Percentiles rank a stretch among this genome's conserved stretches.
Evolutionary conservation across 306 rosid species (phyloP).

Genomic region (Vigna hirtella): DNA sequence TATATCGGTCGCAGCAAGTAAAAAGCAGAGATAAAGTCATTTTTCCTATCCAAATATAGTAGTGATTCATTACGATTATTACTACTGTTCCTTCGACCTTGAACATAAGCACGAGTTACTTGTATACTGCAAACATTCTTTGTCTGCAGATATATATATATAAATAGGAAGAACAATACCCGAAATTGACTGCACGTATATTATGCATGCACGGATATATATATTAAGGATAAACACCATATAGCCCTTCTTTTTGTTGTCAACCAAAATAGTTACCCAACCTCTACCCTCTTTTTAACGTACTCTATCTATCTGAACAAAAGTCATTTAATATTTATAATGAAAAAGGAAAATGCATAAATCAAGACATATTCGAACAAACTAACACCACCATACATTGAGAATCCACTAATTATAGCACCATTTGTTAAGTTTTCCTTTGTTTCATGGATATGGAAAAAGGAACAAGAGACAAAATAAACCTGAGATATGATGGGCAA

Average conservation of each 20-base stretch:
- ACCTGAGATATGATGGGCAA: slow-evolving; percentile 96
- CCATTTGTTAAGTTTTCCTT: neutral
- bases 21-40: neutral
- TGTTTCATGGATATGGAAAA: neutral
- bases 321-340: slow-evolving; percentile 19
- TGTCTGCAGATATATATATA: neutral
- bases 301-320: slow-evolving; percentile 11
- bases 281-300: slow-evolving; percentile 13
- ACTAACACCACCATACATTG: slow-evolving; percentile 3
- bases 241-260: neutral
- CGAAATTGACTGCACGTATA: neutral
- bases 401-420: neutral
- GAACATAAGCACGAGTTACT: neutral
- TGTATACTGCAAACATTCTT: neutral
- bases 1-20: slow-evolving; percentile 6
- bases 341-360: slow-evolving; percentile 14
- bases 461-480: neutral
- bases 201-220: slow-evolving; percentile 18
- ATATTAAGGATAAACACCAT: neutral
- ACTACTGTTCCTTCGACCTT: neutral
- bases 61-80: neutral
- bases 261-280: slow-evolving; percentile 35
- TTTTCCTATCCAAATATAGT: neutral
- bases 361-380: neutral
- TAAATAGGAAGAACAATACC: neutral